phyloP scores from a whole-genome alignment of 176 grass and related monocot species.

The Tuctoria greenei region DNA sequence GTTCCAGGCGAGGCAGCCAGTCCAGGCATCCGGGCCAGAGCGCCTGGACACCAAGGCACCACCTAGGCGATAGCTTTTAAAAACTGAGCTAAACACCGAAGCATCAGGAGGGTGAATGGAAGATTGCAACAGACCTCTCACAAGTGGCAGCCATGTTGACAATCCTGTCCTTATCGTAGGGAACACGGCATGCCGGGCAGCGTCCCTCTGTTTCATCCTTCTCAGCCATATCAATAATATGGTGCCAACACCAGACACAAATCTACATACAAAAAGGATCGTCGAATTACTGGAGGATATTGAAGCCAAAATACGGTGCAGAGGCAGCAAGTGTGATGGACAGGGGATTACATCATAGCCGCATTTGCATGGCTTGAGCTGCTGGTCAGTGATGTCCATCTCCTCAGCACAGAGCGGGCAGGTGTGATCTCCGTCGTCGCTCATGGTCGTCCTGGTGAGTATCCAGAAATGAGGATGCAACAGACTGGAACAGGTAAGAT shows the following conservation, averaged over 20 bases:
- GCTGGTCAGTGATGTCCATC: slow-evolving; percentile 98
- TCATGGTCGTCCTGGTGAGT: slow-evolving; percentile 71
- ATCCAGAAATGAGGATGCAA: not conserved
- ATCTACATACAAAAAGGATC: slow-evolving; percentile 43
- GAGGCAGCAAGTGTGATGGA: not conserved
- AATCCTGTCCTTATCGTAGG: slow-evolving; percentile 96
- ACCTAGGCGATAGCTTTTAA: too few relatives aligned
- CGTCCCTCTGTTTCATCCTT: slow-evolving; percentile 92
- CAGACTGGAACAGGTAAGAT: not conserved
- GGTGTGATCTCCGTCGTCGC: slow-evolving; percentile 87
- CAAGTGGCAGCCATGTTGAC: slow-evolving; percentile 84
- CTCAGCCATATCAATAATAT: slow-evolving; percentile 94
- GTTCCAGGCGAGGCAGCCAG: too few relatives aligned
- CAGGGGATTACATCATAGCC: slow-evolving; percentile 66
- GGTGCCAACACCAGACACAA: slow-evolving; percentile 99
- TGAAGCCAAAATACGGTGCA: not conserved
- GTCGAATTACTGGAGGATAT: not conserved
- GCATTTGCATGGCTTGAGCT: slow-evolving; percentile 94
- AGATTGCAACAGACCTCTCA: slow-evolving; percentile 48
- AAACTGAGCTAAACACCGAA: not conserved
- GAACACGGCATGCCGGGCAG: slow-evolving; percentile 79
- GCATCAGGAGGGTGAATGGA: not conserved
- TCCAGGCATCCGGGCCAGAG: too few relatives aligned
- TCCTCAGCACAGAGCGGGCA: slow-evolving; percentile 97
- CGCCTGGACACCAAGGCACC: too few relatives aligned